Conservation (phyloP, 1,284 basidiomycete species). For the Mycosarcoma mackinlayi region DNA sequence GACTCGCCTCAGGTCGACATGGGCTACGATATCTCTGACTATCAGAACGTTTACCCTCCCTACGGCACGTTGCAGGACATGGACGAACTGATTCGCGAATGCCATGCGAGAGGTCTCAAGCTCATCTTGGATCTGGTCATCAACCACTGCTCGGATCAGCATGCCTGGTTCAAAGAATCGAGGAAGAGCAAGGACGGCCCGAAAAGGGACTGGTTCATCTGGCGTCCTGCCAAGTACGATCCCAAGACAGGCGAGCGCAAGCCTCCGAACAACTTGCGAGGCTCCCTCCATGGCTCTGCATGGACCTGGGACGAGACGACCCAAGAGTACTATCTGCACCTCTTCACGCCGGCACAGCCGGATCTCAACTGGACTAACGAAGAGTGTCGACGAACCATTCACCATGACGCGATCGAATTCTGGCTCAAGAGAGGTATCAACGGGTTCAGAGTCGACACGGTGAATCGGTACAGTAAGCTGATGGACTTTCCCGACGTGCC, state of each 20-base stretch:
- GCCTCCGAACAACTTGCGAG: constrained; percentile 78
- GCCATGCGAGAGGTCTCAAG: constrained; percentile 78
- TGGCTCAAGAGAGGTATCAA: constrained; percentile 81
- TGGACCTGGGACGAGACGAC: constrained; percentile 80
- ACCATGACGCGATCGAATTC: constrained; percentile 75
- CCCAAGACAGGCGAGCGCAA: constrained; percentile 64
- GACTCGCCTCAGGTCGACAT: constrained; percentile 77
- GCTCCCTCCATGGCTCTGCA: constrained; percentile 78
- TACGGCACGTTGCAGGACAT: constrained; percentile 80
- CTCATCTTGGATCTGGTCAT: constrained; percentile 83
- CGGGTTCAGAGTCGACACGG: constrained; percentile 72
- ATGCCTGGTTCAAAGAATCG: constrained; percentile 78
- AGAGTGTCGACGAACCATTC: constrained; percentile 72
- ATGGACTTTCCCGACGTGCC: constrained; percentile 61
- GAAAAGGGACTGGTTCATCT: constrained; percentile 81
- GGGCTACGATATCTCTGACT: constrained; percentile 74
- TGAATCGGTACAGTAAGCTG: constrained; percentile 60
- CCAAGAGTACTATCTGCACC: constrained; percentile 79
- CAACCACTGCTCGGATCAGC: constrained; percentile 78
- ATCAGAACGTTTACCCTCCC: constrained; percentile 76
- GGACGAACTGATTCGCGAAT: constrained; percentile 75
- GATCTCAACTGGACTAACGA: constrained; percentile 82
- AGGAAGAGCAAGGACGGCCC: constrained; percentile 73
- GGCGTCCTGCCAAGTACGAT: constrained; percentile 76
- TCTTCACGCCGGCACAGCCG: constrained; percentile 78